Percentiles rank a stretch among this genome's conserved stretches.
phyloP scores from a whole-genome alignment of 2,329 filamentous ascomycete genomes.

The Fusarium solani-melongenae region DNA sequence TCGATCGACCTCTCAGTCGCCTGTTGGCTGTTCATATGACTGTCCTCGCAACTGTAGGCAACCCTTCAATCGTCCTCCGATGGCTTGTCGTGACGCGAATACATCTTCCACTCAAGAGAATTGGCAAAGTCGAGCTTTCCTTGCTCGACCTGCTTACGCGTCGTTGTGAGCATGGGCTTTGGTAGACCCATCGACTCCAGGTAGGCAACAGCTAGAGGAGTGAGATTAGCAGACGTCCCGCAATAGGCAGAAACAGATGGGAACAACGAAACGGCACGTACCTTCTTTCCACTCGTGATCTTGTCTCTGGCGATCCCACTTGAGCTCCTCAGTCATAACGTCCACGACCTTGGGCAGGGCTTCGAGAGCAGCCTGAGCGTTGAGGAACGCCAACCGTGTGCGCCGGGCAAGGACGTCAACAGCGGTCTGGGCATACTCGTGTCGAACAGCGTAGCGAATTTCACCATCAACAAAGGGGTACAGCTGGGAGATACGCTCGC shows the following conservation, averaged over 20 bases:
- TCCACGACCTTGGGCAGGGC: slow-evolving; percentile 88
- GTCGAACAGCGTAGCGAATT: slow-evolving; percentile 84
- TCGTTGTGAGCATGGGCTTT: slow-evolving; percentile 66
- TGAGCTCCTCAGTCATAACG: slow-evolving; percentile 85
- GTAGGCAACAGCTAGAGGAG: slow-evolving; percentile 64
- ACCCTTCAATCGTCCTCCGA: slow-evolving; percentile 41
- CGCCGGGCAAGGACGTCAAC: slow-evolving; percentile 88
- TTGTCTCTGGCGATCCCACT: slow-evolving; percentile 79
- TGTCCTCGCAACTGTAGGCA: background rate
- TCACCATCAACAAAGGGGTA: slow-evolving; percentile 96
- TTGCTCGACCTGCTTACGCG: slow-evolving; percentile 69
- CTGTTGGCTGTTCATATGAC: background rate
- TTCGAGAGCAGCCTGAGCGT: slow-evolving; percentile 90
- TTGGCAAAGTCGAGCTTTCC: slow-evolving; percentile 69
- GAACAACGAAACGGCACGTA: slow-evolving; percentile 50
- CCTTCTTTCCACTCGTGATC: slow-evolving; percentile 84
- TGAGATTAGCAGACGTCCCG: slow-evolving; percentile 8
- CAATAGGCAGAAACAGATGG: slow-evolving; percentile 8
- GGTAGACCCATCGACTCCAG: slow-evolving; percentile 75
- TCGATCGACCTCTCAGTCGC: background rate
- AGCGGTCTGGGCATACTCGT: slow-evolving; percentile 93
- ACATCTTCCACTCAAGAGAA: slow-evolving; percentile 70
- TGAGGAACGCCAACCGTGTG: slow-evolving; percentile 88
- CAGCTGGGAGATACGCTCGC: slow-evolving; percentile 80
- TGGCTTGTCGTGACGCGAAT: slow-evolving; percentile 68